Evolutionary conservation across 768 basidiomycete genomes (phyloP).

Genomic region (Zangia roseola): DNA sequence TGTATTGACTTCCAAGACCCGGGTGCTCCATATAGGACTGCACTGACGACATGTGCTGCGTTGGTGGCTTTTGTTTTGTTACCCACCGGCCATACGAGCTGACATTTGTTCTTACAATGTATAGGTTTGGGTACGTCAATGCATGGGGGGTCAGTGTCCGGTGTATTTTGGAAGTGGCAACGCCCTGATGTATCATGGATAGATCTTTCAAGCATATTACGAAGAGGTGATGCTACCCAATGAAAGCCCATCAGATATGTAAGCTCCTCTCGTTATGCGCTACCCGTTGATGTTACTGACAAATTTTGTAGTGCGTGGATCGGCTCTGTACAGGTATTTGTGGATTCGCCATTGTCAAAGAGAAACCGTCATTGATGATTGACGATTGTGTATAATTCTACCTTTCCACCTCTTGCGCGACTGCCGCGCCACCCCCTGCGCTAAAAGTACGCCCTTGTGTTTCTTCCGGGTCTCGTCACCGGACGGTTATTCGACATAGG

Average conservation of each 20-base stretch:
- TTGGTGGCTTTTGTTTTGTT: slow-evolving; percentile 22
- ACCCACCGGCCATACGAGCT: not conserved
- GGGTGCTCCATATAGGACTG: slow-evolving; percentile 6
- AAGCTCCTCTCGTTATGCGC: not conserved
- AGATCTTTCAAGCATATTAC: slow-evolving; percentile 78
- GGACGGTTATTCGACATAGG: slow-evolving; percentile 78
- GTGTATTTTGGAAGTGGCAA: not conserved
- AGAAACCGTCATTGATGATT: not conserved
- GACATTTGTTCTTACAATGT: not conserved
- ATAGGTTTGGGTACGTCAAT: slow-evolving; percentile 67
- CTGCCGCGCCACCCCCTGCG: too few species aligned
- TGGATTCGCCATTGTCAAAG: not conserved
- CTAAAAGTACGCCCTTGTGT: slow-evolving; percentile 58
- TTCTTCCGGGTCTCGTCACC: slow-evolving; percentile 58
- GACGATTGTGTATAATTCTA: not conserved
- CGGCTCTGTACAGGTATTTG: slow-evolving; percentile 63
- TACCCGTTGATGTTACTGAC: not conserved
- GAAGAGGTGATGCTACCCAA: slow-evolving; percentile 48
- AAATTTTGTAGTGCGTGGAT: slow-evolving; percentile 66
- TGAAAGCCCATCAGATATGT: slow-evolving; percentile 63
- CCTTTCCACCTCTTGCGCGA: too few species aligned
- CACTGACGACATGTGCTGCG: slow-evolving; percentile 39
- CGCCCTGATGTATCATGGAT: not conserved
- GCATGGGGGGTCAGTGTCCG: slow-evolving; percentile 65
- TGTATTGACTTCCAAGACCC: not conserved